Conservation (phyloP, 768 basidiomycete genomes). For the Hygrocybe coccinea region DNA sequence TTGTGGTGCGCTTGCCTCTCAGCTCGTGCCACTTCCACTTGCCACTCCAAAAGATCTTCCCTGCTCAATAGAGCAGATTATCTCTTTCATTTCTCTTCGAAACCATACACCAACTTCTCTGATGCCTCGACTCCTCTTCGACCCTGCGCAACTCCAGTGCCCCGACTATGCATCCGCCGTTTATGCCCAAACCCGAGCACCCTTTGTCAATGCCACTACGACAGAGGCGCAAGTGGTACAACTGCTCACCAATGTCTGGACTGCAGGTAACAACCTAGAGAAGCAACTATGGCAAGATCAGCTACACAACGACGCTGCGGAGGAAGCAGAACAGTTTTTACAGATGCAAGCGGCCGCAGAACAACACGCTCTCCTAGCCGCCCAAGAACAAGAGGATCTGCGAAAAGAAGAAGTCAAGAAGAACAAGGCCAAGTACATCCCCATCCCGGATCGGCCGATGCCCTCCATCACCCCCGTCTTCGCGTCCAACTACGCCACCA, state of each 20-base stretch:
- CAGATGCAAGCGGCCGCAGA: neutral
- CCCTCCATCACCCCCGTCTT: neutral
- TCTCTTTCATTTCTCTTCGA: too few relatives aligned
- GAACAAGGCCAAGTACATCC: neutral
- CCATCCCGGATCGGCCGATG: too few relatives aligned
- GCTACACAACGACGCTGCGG: neutral
- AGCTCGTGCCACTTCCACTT: too few relatives aligned
- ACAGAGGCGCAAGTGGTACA: neutral
- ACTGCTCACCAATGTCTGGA: neutral
- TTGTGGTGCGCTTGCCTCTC: too few relatives aligned
- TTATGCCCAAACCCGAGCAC: neutral
- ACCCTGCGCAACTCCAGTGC: neutral
- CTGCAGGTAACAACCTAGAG: neutral
- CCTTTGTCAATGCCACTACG: neutral
- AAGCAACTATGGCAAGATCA: neutral
- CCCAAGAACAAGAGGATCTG: neutral
- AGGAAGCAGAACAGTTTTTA: neutral
- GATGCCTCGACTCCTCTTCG: neutral
- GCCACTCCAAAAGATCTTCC: too few relatives aligned
- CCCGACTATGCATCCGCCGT: neutral
- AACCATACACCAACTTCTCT: too few relatives aligned
- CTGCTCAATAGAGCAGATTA: too few relatives aligned
- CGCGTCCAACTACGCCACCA: neutral
- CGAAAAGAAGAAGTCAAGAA: neutral
- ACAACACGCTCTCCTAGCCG: neutral